Conservation (phyloP, 2,329 filamentous ascomycete species). For the Diaporthe sp. region DNA sequence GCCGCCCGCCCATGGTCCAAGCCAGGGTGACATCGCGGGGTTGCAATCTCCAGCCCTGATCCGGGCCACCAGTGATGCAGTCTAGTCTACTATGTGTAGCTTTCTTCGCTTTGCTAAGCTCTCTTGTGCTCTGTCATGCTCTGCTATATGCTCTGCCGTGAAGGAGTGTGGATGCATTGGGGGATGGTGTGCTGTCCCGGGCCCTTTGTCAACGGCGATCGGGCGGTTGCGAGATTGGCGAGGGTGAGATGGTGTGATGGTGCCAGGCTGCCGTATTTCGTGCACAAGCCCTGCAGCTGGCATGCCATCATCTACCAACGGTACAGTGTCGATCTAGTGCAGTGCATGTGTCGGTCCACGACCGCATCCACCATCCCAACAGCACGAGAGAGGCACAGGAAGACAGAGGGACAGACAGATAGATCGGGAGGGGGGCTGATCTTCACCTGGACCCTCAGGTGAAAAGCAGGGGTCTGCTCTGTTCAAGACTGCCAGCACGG, state of each 20-base stretch:
- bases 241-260: slow-evolving; percentile 25
- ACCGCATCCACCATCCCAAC: slow-evolving; percentile 1
- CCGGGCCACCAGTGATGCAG: slow-evolving; percentile 7
- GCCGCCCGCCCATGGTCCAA: slow-evolving; percentile 24
- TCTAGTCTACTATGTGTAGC: neutral
- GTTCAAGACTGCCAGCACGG: neutral
- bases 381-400: neutral
- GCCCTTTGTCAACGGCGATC: slow-evolving; percentile 23
- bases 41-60: slow-evolving; percentile 29
- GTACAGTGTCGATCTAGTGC: neutral
- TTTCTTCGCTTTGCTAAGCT: neutral
- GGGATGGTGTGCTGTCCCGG: slow-evolving; percentile 23
- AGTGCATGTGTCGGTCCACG: slow-evolving; percentile 11
- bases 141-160: neutral
- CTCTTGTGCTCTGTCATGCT: neutral
- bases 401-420: neutral
- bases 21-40: slow-evolving; percentile 23
- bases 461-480: slow-evolving; percentile 12
- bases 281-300: slow-evolving; percentile 31
- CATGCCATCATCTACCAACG: neutral
- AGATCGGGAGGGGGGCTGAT: neutral
- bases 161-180: neutral
- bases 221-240: slow-evolving; percentile 33
- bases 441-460: slow-evolving; percentile 1
- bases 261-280: slow-evolving; percentile 29